Base-by-base conservation (phyloP, 2,329 filamentous ascomycete species). In the Rhexocercosporidium sp. region DNA sequence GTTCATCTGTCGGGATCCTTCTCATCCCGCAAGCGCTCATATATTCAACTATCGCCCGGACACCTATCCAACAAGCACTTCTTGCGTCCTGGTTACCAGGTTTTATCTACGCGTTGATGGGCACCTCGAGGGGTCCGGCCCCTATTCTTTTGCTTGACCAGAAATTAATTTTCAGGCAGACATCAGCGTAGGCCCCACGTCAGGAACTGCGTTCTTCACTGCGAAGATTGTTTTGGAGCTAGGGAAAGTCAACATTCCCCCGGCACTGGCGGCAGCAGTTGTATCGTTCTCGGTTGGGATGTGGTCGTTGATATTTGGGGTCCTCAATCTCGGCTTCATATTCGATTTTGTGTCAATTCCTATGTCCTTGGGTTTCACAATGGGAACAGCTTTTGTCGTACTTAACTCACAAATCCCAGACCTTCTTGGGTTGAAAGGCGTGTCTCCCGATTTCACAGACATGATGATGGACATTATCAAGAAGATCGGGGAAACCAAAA, bases 291-390 rank as follows among this genome's bases (percentile, higher is more conserved):
- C 87, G 78, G 86, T 90, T 68, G 89, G 88, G 0, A 80, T 90
- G 5, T 90, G 87, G 73, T 81, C 85, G 18, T 81, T 90, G 34
- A 81, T 83, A 22, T 79, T 91, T 3, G 88, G 88, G 0, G 79
- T 90, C 0, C 79, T 90, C 29, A 88, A 88, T 60, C 83, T 90
- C 3, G 88, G 88, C 0, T 91, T 89, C 74, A 80, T 91, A 3
- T 82, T 91, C 39, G 87, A 90, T 68, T 90, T 90, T 71, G 86
- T 91, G 70, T 90, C 88, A 0, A 82, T 88, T 1, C 88, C 88
- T 0, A 86, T 90, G 1, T 81, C 90, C 0, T 86, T 82, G 9
- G 88, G 88, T 3, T 90, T 90, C 78, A 88, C 90, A 70, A 88
- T 87, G 0, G 88, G 88, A 1, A 87, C 88, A 2, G 87, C 87